Base-by-base conservation (phyloP, 805 yeast species). In the Kazachstania africana region DNA sequence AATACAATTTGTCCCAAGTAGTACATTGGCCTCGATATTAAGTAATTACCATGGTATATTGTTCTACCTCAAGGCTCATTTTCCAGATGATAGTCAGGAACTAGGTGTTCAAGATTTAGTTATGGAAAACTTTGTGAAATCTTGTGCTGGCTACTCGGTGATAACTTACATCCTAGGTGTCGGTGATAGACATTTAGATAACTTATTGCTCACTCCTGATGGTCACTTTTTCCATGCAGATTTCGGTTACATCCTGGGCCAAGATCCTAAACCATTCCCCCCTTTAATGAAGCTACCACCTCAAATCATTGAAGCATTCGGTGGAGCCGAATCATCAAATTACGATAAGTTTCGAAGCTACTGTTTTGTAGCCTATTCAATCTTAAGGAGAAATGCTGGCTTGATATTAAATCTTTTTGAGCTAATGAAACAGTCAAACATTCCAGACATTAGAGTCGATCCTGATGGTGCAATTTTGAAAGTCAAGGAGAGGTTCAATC, bases 251-350 rank as follows among this genome's bases (percentile, higher is more conserved):
- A 88, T 91, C 30, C 61, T 91, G 33, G 99, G 99, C 0, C 77
- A 87, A 32, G 99, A 91, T 54, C 99, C 99, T 2, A 91, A 91
- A 53, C 97, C 97, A 10, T 91, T 91, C 59, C 97, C 99, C 10
- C 99, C 99, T 1, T 66, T 88, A 59, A 91, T 91, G 96, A 91
- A 91, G 50, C 62, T 91, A 24, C 98, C 98, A 0, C 91, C 91
- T 26, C 98, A 91, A 56, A 79, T 91, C 12, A 81, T 91, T 26
- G 98, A 91, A 42, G 97, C 96, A 0, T 91, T 91, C 84, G 99
- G 99, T 2, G 98, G 97, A 1, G 69, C 83, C 31, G 68, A 70
- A 39, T 84, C 88, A 31, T 80, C 78, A 26, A 87, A 88, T 53
- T 91, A 82, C 55, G 75, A 76, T 40, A 72, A 79, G 39, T 91